Evolutionary conservation across 495 filamentous ascomycete species (phyloP).

Genomic region (Ramalina intermedia): DNA sequence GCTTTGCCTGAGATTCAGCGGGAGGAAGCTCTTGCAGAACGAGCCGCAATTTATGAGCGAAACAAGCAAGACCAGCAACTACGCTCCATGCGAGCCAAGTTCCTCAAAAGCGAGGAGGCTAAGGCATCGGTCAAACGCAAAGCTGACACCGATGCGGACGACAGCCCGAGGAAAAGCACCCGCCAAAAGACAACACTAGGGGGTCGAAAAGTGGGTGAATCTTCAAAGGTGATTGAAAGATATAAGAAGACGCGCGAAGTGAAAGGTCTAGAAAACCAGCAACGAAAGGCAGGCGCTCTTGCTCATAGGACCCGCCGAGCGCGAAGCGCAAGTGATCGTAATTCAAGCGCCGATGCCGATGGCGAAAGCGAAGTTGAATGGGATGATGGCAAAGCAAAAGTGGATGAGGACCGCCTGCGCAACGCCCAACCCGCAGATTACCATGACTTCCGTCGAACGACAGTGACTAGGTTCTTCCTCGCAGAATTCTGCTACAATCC

Average conservation of each 20-base stretch:
- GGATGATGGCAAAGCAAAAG: constrained; percentile 29
- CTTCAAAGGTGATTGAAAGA: constrained; percentile 59
- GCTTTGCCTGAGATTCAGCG: constrained; percentile 79
- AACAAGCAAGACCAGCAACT: constrained; percentile 71
- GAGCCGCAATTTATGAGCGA: constrained; percentile 65
- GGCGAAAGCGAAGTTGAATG: constrained; percentile 71
- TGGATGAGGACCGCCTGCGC: constrained; percentile 28
- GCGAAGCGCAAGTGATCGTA: constrained; percentile 25
- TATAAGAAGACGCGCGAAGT: constrained; percentile 78
- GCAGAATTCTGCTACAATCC: constrained; percentile 82
- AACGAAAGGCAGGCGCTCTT: constrained; percentile 51
- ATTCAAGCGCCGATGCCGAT: constrained; percentile 53
- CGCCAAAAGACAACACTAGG: constrained; percentile 66
- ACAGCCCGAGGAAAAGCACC: constrained; percentile 61
- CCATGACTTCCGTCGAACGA: constrained; percentile 66
- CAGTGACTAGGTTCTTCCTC: constrained; percentile 69
- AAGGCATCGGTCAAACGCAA: constrained; percentile 55
- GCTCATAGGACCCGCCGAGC: constrained; percentile 44
- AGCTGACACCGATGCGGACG: constrained; percentile 65
- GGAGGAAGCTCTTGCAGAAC: constrained; percentile 78
- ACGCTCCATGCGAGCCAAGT: constrained; percentile 55
- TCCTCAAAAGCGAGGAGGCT: constrained; percentile 46
- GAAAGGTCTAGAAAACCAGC: constrained; percentile 54
- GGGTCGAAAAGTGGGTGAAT: constrained; percentile 65
- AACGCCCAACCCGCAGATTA: constrained; percentile 52